Base-by-base conservation (phyloP, 768 basidiomycete genomes). In the Hemileccinum impolitum region DNA sequence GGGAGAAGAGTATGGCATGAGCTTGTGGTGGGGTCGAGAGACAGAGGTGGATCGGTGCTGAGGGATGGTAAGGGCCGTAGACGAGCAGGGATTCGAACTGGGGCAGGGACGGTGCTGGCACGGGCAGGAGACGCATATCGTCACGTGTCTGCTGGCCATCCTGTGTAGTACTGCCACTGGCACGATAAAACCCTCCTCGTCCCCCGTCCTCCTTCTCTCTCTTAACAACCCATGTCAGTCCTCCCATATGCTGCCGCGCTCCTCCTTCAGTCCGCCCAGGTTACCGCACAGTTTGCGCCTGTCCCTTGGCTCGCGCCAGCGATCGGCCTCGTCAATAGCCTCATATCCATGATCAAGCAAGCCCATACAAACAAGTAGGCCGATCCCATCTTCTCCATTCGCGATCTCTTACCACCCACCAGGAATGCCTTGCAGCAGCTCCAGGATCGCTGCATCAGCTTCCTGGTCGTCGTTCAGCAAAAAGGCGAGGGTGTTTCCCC, bases 41-140 rank as follows among this genome's bases (percentile, higher is more conserved):
- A 34, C 78, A 75, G 31, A 90, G 71, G 53, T 87, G 81, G 41
- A 91, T 69, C 4, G 86, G 86, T 6, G 86, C 83, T 4, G 89
- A 84, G 17, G 84, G 66, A 43, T 80, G 82, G 60, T 81, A 85
- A 0, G 70, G 50, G 1, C 89, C 89, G 21, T 77, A 72, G 28
- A 90, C 66, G 12, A 90, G 70, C n/a, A 90, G 62, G 5, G 79
- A 75, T 15, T 63, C 67, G 67, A 81, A 87, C 2, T 55, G 56
- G 4, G 87, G 85, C n/a, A 87, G 64, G 8, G 59, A 39, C 15
- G 78, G 76, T 3, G 70, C 70, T 41, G 72, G 63, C 7, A 60
- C 59, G 30, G 77, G 70, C 38, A 77, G 77, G 14, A 81, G 48
- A 31, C 72, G 70, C 50, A 66, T 47, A 26, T 55, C 66, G 35